Percentiles rank a stretch among this genome's conserved stretches.
Conservation (phyloP, 345 rosid genomes). For the Eucalyptus paniculata region DNA sequence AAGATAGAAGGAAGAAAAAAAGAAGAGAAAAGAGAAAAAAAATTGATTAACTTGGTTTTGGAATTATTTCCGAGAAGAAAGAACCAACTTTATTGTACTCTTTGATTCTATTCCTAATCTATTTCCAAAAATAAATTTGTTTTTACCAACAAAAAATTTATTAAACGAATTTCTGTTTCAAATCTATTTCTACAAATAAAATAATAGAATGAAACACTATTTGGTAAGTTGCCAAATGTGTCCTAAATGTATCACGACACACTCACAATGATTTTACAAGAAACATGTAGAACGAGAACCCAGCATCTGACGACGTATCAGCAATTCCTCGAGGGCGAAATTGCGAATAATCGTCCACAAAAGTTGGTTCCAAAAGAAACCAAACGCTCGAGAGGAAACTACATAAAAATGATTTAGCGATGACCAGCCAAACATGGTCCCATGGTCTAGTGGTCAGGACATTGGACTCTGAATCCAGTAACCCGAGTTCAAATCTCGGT, state of each 20-base stretch:
- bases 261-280: not conserved
- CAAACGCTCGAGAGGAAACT: accelerated
- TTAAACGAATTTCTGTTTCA: accelerated
- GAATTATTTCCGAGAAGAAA: too few relatives aligned
- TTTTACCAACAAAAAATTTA: too few relatives aligned
- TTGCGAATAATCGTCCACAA: not conserved
- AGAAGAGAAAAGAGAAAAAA: too few relatives aligned
- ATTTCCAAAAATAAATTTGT: too few relatives aligned
- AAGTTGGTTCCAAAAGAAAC: not conserved
- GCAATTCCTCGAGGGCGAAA: not conserved
- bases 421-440: not conserved
- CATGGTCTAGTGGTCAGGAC: conserved; percentile 92
- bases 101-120: accelerated
- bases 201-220: accelerated
- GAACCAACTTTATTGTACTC: too few relatives aligned
- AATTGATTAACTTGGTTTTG: too few relatives aligned
- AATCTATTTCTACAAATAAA: accelerated
- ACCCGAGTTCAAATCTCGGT: conserved; percentile 98
- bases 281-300: not conserved
- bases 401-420: accelerated
- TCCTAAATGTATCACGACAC: not conserved
- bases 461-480: conserved; percentile 93
- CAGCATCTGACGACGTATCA: too few relatives aligned
- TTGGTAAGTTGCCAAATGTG: too few relatives aligned
- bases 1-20: too few relatives aligned